A percentile compares a stretch with the other conserved stretches of the same genome.
phyloP scores from a whole-genome alignment of 768 basidiomycete genomes.

The Solioccasus polychromus region DNA sequence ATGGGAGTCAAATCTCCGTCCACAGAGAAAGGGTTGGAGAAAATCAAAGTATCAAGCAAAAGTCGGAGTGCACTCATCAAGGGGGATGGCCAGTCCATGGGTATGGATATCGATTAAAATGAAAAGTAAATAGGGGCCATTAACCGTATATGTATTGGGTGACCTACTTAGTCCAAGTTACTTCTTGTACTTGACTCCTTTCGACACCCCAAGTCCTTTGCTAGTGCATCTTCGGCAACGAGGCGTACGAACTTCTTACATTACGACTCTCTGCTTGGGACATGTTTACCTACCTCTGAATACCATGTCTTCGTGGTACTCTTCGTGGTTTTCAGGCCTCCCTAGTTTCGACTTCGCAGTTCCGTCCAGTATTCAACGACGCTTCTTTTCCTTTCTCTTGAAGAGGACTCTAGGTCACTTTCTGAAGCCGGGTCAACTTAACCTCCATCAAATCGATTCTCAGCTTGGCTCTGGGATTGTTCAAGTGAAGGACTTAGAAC shows the following conservation, averaged over 20 bases:
- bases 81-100: conserved; percentile 86
- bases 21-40: conserved; percentile 60
- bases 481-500: conserved; percentile 78
- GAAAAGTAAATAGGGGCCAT: conserved; percentile 16
- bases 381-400: conserved; percentile 87
- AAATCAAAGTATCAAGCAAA: conserved; percentile 70
- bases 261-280: conserved; percentile 1
- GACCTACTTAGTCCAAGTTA: not conserved
- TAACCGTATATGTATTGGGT: conserved; percentile 16
- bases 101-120: conserved; percentile 78
- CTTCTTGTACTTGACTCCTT: not conserved
- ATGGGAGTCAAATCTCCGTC: conserved; percentile 42
- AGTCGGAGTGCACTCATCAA: conserved; percentile 70
- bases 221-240: too few relatives aligned
- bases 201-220: not conserved
- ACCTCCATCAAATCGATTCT: conserved; percentile 82
- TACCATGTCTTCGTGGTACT: conserved; percentile 53
- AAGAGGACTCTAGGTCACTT: conserved; percentile 82
- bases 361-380: conserved; percentile 74
- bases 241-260: not conserved
- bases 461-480: conserved; percentile 91
- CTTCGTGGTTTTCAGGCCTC: conserved; percentile 51
- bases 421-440: conserved; percentile 85
- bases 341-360: conserved; percentile 65
- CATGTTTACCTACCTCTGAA: conserved; percentile 19